Conservation (phyloP, 371 early-diverging fungal species). For the Mucor piriformis region DNA sequence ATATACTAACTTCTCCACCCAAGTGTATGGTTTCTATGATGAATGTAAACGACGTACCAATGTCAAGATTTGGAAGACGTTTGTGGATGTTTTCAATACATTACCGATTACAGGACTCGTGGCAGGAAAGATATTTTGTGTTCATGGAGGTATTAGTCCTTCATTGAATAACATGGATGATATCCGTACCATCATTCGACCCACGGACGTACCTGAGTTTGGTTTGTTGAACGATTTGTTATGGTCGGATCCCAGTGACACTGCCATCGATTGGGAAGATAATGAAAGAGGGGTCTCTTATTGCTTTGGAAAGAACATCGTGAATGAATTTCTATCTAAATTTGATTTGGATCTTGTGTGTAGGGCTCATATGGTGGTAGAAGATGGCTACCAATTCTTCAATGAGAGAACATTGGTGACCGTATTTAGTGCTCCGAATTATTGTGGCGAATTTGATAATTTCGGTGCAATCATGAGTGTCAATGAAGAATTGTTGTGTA, state of each 20-base stretch:
- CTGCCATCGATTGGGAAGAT: constrained; percentile 90
- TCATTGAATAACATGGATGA: constrained; percentile 87
- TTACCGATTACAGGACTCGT: constrained; percentile 97
- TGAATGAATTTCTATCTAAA: constrained; percentile 81
- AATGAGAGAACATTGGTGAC: constrained; percentile 91
- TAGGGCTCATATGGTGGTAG: constrained; percentile 93
- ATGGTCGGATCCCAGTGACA: constrained; percentile 88
- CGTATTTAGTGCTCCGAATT: constrained; percentile 96
- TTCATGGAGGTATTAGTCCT: constrained; percentile 93
- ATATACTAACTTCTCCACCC: too few species aligned
- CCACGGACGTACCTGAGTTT: constrained; percentile 96
- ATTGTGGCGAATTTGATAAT: constrained; percentile 98
- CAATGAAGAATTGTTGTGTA: constrained; percentile 88
- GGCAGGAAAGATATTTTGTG: constrained; percentile 96
- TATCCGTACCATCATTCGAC: constrained; percentile 84
- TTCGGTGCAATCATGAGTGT: constrained; percentile 94
- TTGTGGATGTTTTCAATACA: constrained; percentile 98
- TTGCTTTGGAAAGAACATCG: constrained; percentile 90
- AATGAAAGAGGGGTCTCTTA: constrained; percentile 98
- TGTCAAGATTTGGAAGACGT: constrained; percentile 95
- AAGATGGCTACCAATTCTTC: constrained; percentile 98
- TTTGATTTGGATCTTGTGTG: constrained; percentile 94
- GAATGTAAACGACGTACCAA: constrained; percentile 97
- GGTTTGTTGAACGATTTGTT: constrained; percentile 83
- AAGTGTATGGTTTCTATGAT: constrained; percentile 99